Evolutionary conservation across 768 basidiomycete species (phyloP).

Genomic region (Megacollybia marginata): DNA sequence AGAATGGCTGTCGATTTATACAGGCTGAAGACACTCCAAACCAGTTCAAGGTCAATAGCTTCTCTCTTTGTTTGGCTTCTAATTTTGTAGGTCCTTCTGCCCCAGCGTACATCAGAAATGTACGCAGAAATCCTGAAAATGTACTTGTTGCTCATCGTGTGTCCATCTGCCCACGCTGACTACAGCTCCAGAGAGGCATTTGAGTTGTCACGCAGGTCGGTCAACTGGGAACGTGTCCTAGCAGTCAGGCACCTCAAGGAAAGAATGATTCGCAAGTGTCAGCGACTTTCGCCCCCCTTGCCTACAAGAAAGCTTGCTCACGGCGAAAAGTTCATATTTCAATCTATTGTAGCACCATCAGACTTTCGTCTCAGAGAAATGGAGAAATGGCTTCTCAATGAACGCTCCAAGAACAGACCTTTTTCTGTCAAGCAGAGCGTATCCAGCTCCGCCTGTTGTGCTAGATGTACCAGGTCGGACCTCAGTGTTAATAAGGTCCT

Average conservation of each 20-base stretch:
- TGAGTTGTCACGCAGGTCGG: slow-evolving; percentile 52
- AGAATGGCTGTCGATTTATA: slow-evolving; percentile 61
- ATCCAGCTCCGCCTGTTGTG: slow-evolving; percentile 9
- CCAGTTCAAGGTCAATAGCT: slow-evolving; percentile 53
- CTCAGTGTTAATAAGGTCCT: not conserved
- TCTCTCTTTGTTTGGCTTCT: slow-evolving; percentile 1
- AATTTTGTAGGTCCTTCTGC: slow-evolving; percentile 50
- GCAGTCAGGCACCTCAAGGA: slow-evolving; percentile 76
- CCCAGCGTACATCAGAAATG: slow-evolving; percentile 56
- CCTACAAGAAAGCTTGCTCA: slow-evolving; percentile 28
- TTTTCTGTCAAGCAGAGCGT: not conserved
- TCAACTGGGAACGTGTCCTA: slow-evolving; percentile 64
- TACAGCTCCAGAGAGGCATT: slow-evolving; percentile 11
- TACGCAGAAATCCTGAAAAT: slow-evolving; percentile 60
- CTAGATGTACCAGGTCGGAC: slow-evolving; percentile 17
- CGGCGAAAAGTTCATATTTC: slow-evolving; percentile 42
- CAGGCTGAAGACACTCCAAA: slow-evolving; percentile 73
- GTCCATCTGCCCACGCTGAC: not conserved
- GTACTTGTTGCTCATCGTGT: slow-evolving; percentile 24
- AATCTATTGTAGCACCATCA: slow-evolving; percentile 58
- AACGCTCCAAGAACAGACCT: not conserved
- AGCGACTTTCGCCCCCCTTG: slow-evolving; percentile 47
- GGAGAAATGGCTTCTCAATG: slow-evolving; percentile 56
- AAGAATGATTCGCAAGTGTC: slow-evolving; percentile 76
- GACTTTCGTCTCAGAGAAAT: slow-evolving; percentile 75